Conservation (phyloP, 179 eudicot genomes). For the Spinacia oleracea region DNA sequence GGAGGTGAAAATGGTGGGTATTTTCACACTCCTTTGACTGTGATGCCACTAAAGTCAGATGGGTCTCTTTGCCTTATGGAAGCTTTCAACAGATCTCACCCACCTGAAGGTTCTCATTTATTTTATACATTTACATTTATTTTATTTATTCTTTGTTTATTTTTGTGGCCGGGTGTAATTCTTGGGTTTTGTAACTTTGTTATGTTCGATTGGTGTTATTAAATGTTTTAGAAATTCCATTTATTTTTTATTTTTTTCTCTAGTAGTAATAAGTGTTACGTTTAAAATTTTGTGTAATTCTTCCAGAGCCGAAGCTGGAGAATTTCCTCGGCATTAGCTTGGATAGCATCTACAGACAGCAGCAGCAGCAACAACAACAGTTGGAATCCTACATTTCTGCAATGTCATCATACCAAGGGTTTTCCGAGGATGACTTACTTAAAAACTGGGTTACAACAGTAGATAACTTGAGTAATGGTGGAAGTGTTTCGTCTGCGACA, state of each 20-base stretch:
- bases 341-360: constrained; percentile 55
- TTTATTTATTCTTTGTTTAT: not conserved
- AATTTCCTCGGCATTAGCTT: constrained; percentile 73
- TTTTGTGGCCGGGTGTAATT: not conserved
- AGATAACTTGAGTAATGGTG: not conserved
- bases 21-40: constrained; percentile 41
- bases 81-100: constrained; percentile 60
- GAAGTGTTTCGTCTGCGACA: not conserved
- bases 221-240: not conserved
- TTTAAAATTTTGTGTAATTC: constrained; percentile 16
- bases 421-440: constrained; percentile 29
- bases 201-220: no score
- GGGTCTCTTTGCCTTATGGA: constrained; percentile 85
- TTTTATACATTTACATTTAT: not conserved
- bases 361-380: constrained; percentile 27
- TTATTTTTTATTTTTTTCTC: no score
- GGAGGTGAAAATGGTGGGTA: constrained; percentile 31
- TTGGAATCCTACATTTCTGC: constrained; percentile 40
- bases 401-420: constrained; percentile 37
- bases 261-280: not conserved
- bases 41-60: constrained; percentile 86
- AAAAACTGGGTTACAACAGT: constrained; percentile 19
- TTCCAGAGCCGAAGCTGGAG: constrained; percentile 66
- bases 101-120: constrained; percentile 42
- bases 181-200: no score